Percentiles rank a stretch among this genome's conserved stretches.
phyloP scores from a whole-genome alignment of 73 alveolate species.

The Tetrahymena borealis region DNA sequence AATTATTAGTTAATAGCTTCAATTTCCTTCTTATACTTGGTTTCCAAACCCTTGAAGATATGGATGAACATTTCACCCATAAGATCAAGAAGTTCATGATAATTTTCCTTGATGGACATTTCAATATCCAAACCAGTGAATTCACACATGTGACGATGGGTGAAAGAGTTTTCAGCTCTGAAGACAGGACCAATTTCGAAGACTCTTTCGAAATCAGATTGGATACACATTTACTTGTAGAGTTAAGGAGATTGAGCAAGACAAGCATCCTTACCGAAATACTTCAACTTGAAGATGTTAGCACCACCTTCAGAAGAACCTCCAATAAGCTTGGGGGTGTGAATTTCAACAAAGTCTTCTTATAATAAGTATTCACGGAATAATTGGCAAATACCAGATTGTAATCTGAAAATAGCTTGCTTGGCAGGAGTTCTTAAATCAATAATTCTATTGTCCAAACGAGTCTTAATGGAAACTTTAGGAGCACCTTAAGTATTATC shows the following conservation, averaged over 20 bases:
- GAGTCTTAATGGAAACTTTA: conserved; percentile 61
- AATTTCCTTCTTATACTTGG: conserved; percentile 74
- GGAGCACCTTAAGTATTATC: not conserved
- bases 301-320: conserved; percentile 99
- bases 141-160: conserved; percentile 98
- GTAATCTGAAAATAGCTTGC: conserved; percentile 86
- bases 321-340: conserved; percentile 99
- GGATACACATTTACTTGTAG: conserved; percentile 98
- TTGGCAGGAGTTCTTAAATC: conserved; percentile 96
- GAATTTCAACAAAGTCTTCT: conserved; percentile 95
- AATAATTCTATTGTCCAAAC: conserved; percentile 90
- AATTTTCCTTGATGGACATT: conserved; percentile 96
- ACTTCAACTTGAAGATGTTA: conserved; percentile 86
- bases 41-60: conserved; percentile 82
- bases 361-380: conserved; percentile 86
- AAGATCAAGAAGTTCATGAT: conserved; percentile 91
- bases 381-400: conserved; percentile 88
- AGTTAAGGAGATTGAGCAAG: conserved; percentile 99
- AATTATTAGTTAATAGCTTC: conserved; percentile 75
- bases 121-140: conserved; percentile 99
- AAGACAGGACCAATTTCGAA: conserved; percentile 99
- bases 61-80: conserved; percentile 76
- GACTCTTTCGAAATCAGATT: conserved; percentile 95
- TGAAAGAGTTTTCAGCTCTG: conserved; percentile 97
- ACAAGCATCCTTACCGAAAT: conserved; percentile 94